Conservation (phyloP, 768 basidiomycete genomes). For the Termitomyces sp. region DNA sequence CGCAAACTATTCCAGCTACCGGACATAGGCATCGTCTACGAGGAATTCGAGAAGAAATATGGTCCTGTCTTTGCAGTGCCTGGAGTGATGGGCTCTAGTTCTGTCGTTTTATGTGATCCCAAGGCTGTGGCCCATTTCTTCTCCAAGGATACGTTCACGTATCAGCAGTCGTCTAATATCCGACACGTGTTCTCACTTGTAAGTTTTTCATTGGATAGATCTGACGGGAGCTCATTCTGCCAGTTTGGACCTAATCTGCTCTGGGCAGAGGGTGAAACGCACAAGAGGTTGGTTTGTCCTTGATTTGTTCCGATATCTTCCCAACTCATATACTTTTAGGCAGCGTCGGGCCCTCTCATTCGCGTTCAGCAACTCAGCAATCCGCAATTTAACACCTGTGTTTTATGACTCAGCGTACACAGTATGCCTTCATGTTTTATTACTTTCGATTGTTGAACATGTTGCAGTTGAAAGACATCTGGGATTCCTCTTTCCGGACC, state of each 20-base stretch:
- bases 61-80: conserved; percentile 22
- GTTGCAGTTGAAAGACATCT: conserved; percentile 25
- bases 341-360: conserved; percentile 37
- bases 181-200: conserved; percentile 22
- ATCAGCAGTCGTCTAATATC: conserved; percentile 21
- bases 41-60: conserved; percentile 24
- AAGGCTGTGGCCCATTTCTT: conserved; percentile 24
- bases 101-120: conserved; percentile 24
- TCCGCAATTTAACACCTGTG: conserved; percentile 31
- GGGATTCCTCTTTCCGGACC: conserved; percentile 22
- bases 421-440: neutral
- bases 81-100: conserved; percentile 17
- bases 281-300: conserved; percentile 28
- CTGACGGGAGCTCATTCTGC: neutral
- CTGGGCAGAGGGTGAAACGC: conserved; percentile 39
- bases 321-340: conserved; percentile 15
- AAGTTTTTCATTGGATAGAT: neutral
- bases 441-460: neutral
- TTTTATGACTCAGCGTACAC: conserved; percentile 24
- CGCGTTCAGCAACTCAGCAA: conserved; percentile 38
- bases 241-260: conserved; percentile 35
- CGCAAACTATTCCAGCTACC: conserved; percentile 6
- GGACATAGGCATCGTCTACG: conserved; percentile 19
- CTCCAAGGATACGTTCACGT: conserved; percentile 25
- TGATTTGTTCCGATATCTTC: neutral